A percentile compares a stretch with the other conserved stretches of the same genome.
phyloP scores from a whole-genome alignment of 2,329 filamentous ascomycete genomes.

The Proliferodiscus dingleyae region DNA sequence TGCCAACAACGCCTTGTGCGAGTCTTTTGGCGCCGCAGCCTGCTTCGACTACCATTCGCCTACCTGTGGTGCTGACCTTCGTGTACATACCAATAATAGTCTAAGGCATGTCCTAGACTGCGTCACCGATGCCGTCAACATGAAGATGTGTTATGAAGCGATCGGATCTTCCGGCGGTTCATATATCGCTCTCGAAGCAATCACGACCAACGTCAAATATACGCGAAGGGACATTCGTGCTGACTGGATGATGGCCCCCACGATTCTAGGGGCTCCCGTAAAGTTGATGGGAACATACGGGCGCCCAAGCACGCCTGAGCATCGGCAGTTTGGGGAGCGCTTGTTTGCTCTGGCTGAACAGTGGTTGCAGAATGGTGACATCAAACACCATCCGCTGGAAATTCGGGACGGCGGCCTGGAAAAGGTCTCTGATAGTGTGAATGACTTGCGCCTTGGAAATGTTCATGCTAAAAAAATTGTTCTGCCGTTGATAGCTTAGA shows the following conservation, averaged over 20 bases:
- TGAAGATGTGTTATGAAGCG: slow-evolving; percentile 34
- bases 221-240: neutral
- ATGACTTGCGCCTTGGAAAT: neutral
- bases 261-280: neutral
- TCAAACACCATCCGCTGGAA: neutral
- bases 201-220: neutral
- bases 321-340: neutral
- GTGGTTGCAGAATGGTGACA: neutral
- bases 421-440: neutral
- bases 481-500: neutral
- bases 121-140: slow-evolving; percentile 34
- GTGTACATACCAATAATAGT: slow-evolving; percentile 36
- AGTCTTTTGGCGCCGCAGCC: slow-evolving; percentile 34
- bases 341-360: neutral
- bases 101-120: slow-evolving; percentile 42
- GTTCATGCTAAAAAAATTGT: neutral
- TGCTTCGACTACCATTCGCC: slow-evolving; percentile 36
- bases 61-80: slow-evolving; percentile 36
- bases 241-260: neutral
- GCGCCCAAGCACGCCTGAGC: neutral
- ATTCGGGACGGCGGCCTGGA: neutral
- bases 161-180: slow-evolving; percentile 32
- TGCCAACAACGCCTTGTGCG: slow-evolving; percentile 33
- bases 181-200: neutral
- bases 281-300: neutral